phyloP scores from a whole-genome alignment of 805 yeast species.

The Phaffomyces thermotolerans region DNA sequence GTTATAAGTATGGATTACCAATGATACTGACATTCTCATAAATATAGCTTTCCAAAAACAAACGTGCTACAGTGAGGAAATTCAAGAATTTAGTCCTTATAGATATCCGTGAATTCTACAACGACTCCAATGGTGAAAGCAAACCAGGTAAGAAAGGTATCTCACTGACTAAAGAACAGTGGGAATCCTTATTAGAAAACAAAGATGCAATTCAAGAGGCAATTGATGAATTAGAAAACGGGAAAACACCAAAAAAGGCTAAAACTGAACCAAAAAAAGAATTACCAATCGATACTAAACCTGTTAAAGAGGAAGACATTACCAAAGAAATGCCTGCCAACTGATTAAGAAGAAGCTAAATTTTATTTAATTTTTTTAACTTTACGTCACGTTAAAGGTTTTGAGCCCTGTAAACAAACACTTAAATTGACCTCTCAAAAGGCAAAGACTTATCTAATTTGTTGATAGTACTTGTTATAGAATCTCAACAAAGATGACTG shows the following conservation, averaged over 20 bases:
- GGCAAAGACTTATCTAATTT: no score
- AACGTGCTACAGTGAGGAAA: conserved; percentile 65
- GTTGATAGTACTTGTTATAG: no score
- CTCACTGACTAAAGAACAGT: conserved; percentile 48
- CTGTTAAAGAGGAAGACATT: conserved; percentile 24
- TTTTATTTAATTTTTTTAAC: not conserved
- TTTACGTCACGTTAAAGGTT: not conserved
- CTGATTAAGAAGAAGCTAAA: not conserved
- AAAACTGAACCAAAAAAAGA: conserved; percentile 13
- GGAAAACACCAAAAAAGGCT: conserved; percentile 24
- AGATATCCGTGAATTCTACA: conserved; percentile 80
- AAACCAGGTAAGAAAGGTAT: conserved; percentile 81
- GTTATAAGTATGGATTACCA: no score
- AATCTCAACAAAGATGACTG: not conserved
- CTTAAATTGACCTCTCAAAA: no score
- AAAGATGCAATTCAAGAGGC: conserved; percentile 46
- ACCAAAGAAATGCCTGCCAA: conserved; percentile 1
- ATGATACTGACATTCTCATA: not conserved
- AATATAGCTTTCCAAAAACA: conserved; percentile 44
- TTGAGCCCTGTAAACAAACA: not conserved
- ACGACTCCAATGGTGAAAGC: conserved; percentile 47
- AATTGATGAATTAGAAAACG: conserved; percentile 26
- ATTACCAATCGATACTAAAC: conserved; percentile 20
- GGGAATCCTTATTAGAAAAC: conserved; percentile 41
- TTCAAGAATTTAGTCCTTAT: conserved; percentile 62